Percentiles rank a stretch among this genome's conserved stretches.
Conservation (phyloP, 805 yeast species). For the Vanderwaltozyma tropicalis region DNA sequence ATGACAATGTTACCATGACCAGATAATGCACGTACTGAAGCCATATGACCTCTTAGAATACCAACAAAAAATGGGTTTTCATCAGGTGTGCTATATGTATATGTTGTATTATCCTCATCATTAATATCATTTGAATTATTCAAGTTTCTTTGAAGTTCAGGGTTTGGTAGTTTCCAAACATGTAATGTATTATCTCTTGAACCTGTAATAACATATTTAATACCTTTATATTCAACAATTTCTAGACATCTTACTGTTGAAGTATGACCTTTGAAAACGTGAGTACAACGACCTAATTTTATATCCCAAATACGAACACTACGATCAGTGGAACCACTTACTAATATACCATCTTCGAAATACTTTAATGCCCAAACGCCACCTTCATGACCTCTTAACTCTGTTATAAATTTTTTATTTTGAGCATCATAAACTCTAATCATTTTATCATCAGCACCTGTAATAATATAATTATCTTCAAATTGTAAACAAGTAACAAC, state of each 20-base stretch:
- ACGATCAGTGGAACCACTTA: constrained; percentile 91
- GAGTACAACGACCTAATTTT: constrained; percentile 75
- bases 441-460: constrained; percentile 82
- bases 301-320: constrained; percentile 92
- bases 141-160: constrained; percentile 14
- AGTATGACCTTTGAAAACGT: constrained; percentile 82
- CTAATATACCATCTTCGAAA: constrained; percentile 57
- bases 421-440: constrained; percentile 72
- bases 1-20: constrained; percentile 77
- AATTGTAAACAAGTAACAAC: constrained; percentile 92
- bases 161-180: constrained; percentile 69
- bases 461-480: constrained; percentile 80
- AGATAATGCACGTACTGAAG: constrained; percentile 75
- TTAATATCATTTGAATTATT: constrained; percentile 46
- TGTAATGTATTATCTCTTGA: constrained; percentile 68
- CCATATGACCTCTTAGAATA: constrained; percentile 66
- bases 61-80: constrained; percentile 55
- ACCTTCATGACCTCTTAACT: constrained; percentile 82
- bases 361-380: constrained; percentile 98
- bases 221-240: constrained; percentile 56
- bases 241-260: constrained; percentile 91
- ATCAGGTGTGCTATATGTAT: constrained; percentile 27
- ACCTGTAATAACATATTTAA: constrained; percentile 74
- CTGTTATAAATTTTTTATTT: constrained; percentile 52
- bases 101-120: constrained; percentile 40